These are phyloP conservation scores for Xenoacremonium recifei DNA, from an alignment of 2,329 filamentous ascomycete species.

Conservation along the genomic window DNA sequence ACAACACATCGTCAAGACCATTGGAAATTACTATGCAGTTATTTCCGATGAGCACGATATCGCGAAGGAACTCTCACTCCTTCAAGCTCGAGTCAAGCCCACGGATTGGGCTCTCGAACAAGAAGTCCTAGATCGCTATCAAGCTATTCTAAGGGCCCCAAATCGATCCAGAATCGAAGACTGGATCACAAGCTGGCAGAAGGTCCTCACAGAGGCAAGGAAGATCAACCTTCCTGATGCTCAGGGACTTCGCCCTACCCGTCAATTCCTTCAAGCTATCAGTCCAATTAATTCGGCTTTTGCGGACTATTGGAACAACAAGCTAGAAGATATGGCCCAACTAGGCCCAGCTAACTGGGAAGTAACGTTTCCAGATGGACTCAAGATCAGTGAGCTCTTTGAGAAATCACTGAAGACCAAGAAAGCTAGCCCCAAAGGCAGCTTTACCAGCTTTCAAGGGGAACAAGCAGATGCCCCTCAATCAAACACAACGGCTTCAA, in stretches of 20 bases:
- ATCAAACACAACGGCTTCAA: neutral
- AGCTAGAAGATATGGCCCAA: neutral
- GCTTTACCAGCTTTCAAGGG: slow-evolving; percentile 1
- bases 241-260: neutral
- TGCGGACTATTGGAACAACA: slow-evolving; percentile 1
- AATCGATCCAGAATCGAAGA: neutral
- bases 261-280: slow-evolving; percentile 2
- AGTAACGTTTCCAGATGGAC: slow-evolving; percentile 1
- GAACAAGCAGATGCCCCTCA: neutral
- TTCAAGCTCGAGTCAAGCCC: neutral
- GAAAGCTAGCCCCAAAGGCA: neutral
- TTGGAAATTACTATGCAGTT: slow-evolving; percentile 1
- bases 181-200: slow-evolving; percentile 1
- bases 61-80: neutral
- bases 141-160: slow-evolving; percentile 2
- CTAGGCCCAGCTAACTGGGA: neutral
- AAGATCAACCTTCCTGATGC: neutral
- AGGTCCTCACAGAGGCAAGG: neutral
- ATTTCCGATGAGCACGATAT: slow-evolving; percentile 1
- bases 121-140: neutral
- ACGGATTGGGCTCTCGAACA: neutral
- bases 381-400: slow-evolving; percentile 3
- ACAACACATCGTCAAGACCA: slow-evolving; percentile 2
- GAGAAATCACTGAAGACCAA: neutral
- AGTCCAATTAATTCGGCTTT: neutral